Percentiles rank a stretch among this genome's conserved stretches.
phyloP scores from a whole-genome alignment of 768 basidiomycete genomes.

The Nidularia pulvinata region DNA sequence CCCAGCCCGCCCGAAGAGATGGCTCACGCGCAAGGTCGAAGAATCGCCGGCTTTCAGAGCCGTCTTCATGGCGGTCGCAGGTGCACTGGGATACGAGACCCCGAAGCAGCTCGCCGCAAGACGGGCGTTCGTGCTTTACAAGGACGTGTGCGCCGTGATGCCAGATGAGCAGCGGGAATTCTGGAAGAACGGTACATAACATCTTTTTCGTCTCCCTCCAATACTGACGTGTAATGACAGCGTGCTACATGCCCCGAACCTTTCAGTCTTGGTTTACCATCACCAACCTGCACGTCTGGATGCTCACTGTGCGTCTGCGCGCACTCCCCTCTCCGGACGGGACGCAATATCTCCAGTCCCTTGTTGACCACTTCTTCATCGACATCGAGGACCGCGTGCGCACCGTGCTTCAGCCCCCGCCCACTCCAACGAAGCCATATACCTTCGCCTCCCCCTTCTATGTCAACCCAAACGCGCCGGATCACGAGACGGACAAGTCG shows the following conservation, averaged over 20 bases:
- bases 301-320: slow-evolving; percentile 86
- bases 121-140: too few species aligned
- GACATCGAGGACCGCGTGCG: slow-evolving; percentile 93
- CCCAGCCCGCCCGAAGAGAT: too few species aligned
- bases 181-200: slow-evolving; percentile 65
- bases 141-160: slow-evolving; percentile 57
- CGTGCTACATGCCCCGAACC: slow-evolving; percentile 84
- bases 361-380: slow-evolving; percentile 95
- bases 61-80: slow-evolving; percentile 46
- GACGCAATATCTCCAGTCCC: slow-evolving; percentile 68
- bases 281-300: slow-evolving; percentile 91
- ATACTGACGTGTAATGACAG: slow-evolving; percentile 32
- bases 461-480: slow-evolving; percentile 39
- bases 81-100: slow-evolving; percentile 57
- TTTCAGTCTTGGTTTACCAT: slow-evolving; percentile 98
- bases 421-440: slow-evolving; percentile 38
- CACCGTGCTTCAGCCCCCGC: slow-evolving; percentile 65
- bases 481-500: slow-evolving; percentile 14
- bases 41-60: slow-evolving; percentile 43
- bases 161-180: slow-evolving; percentile 58
- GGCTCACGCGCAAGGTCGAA: slow-evolving; percentile 57
- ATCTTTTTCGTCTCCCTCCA: neutral
- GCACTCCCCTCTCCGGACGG: slow-evolving; percentile 74
- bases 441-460: slow-evolving; percentile 45
- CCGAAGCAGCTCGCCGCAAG: slow-evolving; percentile 61